Base-by-base conservation (phyloP, 805 yeast genomes). In the Saturnispora hagleri region DNA sequence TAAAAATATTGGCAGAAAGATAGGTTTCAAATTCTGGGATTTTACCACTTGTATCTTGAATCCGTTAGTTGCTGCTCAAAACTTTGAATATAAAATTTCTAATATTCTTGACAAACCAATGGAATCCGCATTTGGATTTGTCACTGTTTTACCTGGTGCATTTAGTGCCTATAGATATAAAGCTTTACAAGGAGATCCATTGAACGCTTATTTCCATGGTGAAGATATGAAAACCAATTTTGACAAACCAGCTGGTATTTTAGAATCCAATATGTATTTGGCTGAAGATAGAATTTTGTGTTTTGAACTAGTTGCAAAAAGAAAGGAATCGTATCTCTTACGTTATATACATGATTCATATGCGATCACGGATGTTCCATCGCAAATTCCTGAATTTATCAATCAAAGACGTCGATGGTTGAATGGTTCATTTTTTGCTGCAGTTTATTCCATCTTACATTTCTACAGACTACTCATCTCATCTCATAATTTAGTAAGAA, bases 351-450 rank as follows among this genome's bases (percentile, higher is more conserved):
- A 88, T 65, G 80, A 83, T 58, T 91, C 97, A 4, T 81, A 78
- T 60, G 98, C 96, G 1, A 90, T 88, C 58, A 91, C 98, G 5
- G 98, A 91, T 76, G 97, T 90, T 43, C 98, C 98, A 4, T 91
- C 87, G 53, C 72, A 78, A 34, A 79, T 91, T 40, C 80, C 89
- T n/a, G 97, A 90, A 66, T 83, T 90, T 57, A 81, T 91, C 43
- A 76, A 89, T 54, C 97, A 91, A 69, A 80, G 97, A 70, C 78
- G 98, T 64, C 81, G 98, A 69, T 91, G 98, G 98, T 78, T 91
- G 57, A 91, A 91, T 67, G 98, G 98, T 51, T 89, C 98, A 0
- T 86, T 91, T 64, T 91, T 91, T 69, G 97, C 98, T 0, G 93
- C 95, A 10, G 75, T 89, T 49, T 91, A 91, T 65, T 80, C 97